Percentiles rank a stretch among this genome's conserved stretches.
phyloP scores from a whole-genome alignment of 345 rosid genomes.

The Firmiana major region DNA sequence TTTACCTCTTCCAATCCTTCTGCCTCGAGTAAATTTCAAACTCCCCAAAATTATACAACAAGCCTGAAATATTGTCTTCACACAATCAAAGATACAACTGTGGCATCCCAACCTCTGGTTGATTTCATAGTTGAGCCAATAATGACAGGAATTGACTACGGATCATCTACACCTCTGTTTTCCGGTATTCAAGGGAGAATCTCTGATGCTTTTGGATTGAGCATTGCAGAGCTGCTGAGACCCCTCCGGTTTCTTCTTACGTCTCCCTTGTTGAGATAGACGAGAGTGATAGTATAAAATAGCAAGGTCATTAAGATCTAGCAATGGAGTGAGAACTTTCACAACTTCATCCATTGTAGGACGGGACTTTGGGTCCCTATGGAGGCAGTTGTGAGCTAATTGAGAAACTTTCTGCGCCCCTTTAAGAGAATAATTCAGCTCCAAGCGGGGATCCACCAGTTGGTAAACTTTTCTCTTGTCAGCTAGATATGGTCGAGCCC shows the following conservation, averaged over 20 bases:
- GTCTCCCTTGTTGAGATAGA: slow-evolving; percentile 57
- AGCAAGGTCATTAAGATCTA: slow-evolving; percentile 61
- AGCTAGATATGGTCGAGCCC: slow-evolving; percentile 84
- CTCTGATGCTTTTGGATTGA: slow-evolving; percentile 45
- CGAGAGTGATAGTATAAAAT: slow-evolving; percentile 59
- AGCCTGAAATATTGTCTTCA: slow-evolving; percentile 28
- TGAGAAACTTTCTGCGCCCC: slow-evolving; percentile 73
- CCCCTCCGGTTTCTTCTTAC: slow-evolving; percentile 58
- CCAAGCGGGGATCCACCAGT: slow-evolving; percentile 80
- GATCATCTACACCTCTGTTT: slow-evolving; percentile 49
- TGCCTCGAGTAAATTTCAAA: slow-evolving; percentile 22
- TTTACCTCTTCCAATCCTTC: slow-evolving; percentile 20
- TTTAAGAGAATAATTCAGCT: slow-evolving; percentile 79
- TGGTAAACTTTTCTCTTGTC: slow-evolving; percentile 79
- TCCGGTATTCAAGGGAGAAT: slow-evolving; percentile 50
- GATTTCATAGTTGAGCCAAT: slow-evolving; percentile 22
- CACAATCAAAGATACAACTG: slow-evolving; percentile 19
- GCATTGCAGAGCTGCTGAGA: slow-evolving; percentile 28
- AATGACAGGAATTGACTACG: slow-evolving; percentile 18
- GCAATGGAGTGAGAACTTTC: slow-evolving; percentile 59
- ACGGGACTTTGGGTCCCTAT: slow-evolving; percentile 64
- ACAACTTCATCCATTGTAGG: slow-evolving; percentile 72
- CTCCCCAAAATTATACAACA: slow-evolving; percentile 28
- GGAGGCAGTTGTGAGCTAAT: slow-evolving; percentile 62
- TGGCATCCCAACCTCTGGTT: slow-evolving; percentile 23